These are phyloP conservation scores for Cladosporium sp. DNA, from an alignment of 2,329 filamentous ascomycete genomes.

Conservation along the genomic window DNA sequence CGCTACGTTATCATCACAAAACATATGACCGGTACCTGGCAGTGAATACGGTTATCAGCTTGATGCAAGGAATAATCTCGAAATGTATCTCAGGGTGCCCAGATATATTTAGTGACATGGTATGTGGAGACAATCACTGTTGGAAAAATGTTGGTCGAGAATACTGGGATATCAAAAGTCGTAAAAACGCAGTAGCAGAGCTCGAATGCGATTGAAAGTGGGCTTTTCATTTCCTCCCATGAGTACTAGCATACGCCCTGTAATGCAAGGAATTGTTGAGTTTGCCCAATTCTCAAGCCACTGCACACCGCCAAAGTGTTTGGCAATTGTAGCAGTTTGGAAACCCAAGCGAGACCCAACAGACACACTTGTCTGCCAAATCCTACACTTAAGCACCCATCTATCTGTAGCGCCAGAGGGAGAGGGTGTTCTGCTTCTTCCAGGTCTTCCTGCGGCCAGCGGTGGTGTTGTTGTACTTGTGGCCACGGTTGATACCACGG, in stretches of 20 bases:
- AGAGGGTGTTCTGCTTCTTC: slow-evolving; percentile 99
- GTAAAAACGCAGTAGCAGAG: slow-evolving; percentile 7
- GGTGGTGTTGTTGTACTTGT: slow-evolving; percentile 97
- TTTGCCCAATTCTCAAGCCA: slow-evolving; percentile 6
- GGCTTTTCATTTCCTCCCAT: slow-evolving; percentile 12
- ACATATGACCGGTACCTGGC: no score
- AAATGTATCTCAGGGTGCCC: no score
- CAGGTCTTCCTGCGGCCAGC: slow-evolving; percentile 99
- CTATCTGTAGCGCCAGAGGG: slow-evolving; percentile 97
- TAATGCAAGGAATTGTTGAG: slow-evolving; percentile 3
- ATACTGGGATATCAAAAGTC: slow-evolving; percentile 7
- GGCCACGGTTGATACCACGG: slow-evolving; percentile 98
- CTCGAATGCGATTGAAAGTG: slow-evolving; percentile 9
- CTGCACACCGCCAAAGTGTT: slow-evolving; percentile 8
- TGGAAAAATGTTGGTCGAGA: background rate
- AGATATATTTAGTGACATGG: no score
- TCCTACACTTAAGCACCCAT: slow-evolving; percentile 14
- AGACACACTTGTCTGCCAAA: slow-evolving; percentile 3
- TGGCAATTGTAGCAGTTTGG: slow-evolving; percentile 5
- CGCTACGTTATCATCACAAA: no score
- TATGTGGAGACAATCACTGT: no score
- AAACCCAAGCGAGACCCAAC: slow-evolving; percentile 1
- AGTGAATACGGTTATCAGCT: no score
- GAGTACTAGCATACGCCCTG: slow-evolving; percentile 12
- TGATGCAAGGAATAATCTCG: no score